A percentile compares a stretch with the other conserved stretches of the same genome.
These are phyloP conservation scores for Fagopyrum tataricum DNA, from an alignment of 148 eudicot genomes.

Conservation along the genomic window DNA sequence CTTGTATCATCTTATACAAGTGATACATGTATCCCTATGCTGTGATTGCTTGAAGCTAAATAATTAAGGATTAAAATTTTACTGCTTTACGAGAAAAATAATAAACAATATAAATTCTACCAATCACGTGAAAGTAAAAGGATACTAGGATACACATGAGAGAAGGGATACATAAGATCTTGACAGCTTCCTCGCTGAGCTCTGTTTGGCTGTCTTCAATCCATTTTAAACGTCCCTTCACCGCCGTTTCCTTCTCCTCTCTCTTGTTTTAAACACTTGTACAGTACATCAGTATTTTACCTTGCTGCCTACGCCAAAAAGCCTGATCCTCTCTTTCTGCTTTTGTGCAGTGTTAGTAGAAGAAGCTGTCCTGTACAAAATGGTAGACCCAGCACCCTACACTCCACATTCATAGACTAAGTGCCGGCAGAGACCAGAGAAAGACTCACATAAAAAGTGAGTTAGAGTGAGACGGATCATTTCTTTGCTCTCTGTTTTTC, in stretches of 20 bases:
- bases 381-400: conserved; percentile 10
- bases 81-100: no score
- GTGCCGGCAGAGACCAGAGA: neutral
- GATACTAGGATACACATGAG: no score
- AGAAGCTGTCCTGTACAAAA: neutral
- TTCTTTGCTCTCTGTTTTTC: neutral
- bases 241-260: conserved; percentile 38
- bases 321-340: conserved; percentile 13
- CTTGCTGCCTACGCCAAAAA: conserved; percentile 53
- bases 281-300: conserved; percentile 2
- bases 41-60: no score
- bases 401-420: neutral
- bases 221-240: conserved; percentile 37
- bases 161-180: no score
- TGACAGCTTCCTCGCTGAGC: neutral
- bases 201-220: neutral
- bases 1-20: no score
- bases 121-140: no score
- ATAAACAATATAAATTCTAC: no score
- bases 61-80: no score
- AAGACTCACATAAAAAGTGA: neutral
- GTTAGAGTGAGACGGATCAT: neutral
- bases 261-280: conserved; percentile 18
- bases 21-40: no score
- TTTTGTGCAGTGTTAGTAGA: conserved; percentile 4